These are phyloP conservation scores for Bipolaris oryzae DNA, from an alignment of 2,329 filamentous ascomycete genomes.

Conservation along the genomic window DNA sequence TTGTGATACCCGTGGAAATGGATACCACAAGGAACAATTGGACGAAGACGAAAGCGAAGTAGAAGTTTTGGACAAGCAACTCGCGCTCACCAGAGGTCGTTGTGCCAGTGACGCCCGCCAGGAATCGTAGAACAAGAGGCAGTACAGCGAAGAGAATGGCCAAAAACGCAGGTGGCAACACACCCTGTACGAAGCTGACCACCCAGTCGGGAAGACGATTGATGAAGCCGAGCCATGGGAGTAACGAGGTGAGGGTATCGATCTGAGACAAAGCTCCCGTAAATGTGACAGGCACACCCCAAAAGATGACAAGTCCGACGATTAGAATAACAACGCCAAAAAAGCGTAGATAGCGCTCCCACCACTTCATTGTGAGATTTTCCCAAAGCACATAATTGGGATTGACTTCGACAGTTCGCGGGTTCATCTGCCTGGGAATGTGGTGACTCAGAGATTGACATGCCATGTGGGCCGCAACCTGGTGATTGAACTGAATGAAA, in stretches of 20 bases:
- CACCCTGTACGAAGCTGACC: constrained; percentile 77
- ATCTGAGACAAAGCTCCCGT: constrained; percentile 83
- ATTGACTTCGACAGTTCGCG: constrained; percentile 89
- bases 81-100: constrained; percentile 81
- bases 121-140: constrained; percentile 75
- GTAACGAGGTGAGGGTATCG: constrained; percentile 67
- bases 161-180: constrained; percentile 79
- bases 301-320: constrained; percentile 78
- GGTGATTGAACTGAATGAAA: constrained; percentile 98
- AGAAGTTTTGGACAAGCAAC: constrained; percentile 87
- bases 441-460: constrained; percentile 92
- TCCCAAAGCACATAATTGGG: constrained; percentile 95
- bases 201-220: constrained; percentile 64
- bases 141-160: constrained; percentile 79
- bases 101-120: constrained; percentile 76
- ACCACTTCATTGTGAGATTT: constrained; percentile 96
- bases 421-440: constrained; percentile 89
- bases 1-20: constrained; percentile 75
- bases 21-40: constrained; percentile 94
- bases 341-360: constrained; percentile 80
- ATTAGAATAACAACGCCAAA: constrained; percentile 69
- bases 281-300: constrained; percentile 89
- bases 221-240: constrained; percentile 75
- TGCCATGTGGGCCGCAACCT: constrained; percentile 97
- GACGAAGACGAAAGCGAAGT: constrained; percentile 92